Evolutionary conservation across 129 eudicot species (phyloP).

Genomic region (Artemisia tridentata): DNA sequence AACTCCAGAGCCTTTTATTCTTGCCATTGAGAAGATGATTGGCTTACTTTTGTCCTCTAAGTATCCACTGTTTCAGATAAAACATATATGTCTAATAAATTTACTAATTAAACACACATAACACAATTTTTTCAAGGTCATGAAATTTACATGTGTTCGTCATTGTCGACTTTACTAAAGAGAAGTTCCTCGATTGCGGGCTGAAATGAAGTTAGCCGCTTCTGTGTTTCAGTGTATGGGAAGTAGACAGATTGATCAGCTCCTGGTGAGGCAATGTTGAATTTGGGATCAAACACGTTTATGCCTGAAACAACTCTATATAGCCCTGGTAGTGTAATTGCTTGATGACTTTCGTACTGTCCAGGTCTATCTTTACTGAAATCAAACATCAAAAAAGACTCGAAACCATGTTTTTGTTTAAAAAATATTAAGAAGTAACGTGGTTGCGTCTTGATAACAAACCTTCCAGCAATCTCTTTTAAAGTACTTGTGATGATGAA

Average conservation of each 20-base stretch:
- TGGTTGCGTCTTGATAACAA: constrained; percentile 8
- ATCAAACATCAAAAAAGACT: constrained; percentile 11
- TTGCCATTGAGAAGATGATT: constrained; percentile 93
- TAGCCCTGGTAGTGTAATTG: constrained; percentile 84
- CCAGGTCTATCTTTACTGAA: constrained; percentile 97
- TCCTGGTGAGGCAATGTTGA: constrained; percentile 95
- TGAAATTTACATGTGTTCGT: constrained; percentile 74
- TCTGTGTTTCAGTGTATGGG: constrained; percentile 67
- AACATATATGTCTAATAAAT: too few species aligned
- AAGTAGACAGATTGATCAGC: constrained; percentile 94
- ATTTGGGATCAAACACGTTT: constrained; percentile 89
- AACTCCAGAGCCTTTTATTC: constrained; percentile 74
- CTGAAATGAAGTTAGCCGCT: constrained; percentile 59
- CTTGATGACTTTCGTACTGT: constrained; percentile 85
- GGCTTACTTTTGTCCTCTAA: constrained; percentile 78
- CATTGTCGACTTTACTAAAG: constrained; percentile 67
- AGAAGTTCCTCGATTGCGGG: constrained; percentile 84
- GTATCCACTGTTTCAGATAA: constrained; percentile 87
- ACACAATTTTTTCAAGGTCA: neutral
- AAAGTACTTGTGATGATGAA: constrained; percentile 94
- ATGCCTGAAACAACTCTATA: constrained; percentile 88
- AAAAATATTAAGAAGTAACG: neutral
- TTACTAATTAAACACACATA: neutral
- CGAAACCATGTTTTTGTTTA: neutral
- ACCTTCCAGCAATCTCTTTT: constrained; percentile 99